phyloP scores from a whole-genome alignment of 2,329 filamentous ascomycete species.

The Aspergillus glaucus region DNA sequence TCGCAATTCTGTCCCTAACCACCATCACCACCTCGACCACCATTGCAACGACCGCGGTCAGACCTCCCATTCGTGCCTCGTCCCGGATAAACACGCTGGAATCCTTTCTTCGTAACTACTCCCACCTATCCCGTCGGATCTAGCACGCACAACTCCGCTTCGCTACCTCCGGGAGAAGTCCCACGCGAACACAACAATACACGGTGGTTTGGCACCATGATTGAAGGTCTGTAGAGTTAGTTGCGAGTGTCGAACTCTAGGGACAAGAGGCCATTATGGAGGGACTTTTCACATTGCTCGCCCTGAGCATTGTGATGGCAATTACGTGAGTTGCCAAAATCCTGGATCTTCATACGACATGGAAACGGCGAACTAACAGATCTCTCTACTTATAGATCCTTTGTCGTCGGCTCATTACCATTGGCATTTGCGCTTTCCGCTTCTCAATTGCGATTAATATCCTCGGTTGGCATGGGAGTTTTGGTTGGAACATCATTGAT shows the following conservation, averaged over 20 bases:
- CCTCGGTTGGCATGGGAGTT: slow-evolving; percentile 86
- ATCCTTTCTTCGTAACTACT: background rate
- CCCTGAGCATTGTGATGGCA: slow-evolving; percentile 60
- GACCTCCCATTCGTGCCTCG: background rate
- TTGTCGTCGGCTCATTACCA: slow-evolving; percentile 84
- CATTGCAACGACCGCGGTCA: background rate
- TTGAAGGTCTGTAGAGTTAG: slow-evolving; percentile 21
- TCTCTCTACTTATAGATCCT: slow-evolving; percentile 58
- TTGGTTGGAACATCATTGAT: slow-evolving; percentile 92
- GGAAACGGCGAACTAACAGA: background rate
- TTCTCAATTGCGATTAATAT: slow-evolving; percentile 81
- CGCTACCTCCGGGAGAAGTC: background rate
- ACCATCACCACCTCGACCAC: slow-evolving; percentile 10
- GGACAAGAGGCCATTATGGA: slow-evolving; percentile 46
- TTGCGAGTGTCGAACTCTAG: slow-evolving; percentile 17
- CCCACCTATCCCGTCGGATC: background rate
- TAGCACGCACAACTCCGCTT: background rate
- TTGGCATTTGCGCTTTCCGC: slow-evolving; percentile 81
- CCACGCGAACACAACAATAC: background rate
- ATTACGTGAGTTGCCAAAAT: slow-evolving; percentile 46
- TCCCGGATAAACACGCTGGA: background rate
- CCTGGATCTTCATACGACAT: background rate
- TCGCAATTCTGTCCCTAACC: slow-evolving; percentile 13
- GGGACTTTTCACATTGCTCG: slow-evolving; percentile 59
- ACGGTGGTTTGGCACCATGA: slow-evolving; percentile 17